These are phyloP conservation scores for Pseudoneurospora amorphoporcata DNA, from an alignment of 495 filamentous ascomycete genomes.

Conservation along the genomic window DNA sequence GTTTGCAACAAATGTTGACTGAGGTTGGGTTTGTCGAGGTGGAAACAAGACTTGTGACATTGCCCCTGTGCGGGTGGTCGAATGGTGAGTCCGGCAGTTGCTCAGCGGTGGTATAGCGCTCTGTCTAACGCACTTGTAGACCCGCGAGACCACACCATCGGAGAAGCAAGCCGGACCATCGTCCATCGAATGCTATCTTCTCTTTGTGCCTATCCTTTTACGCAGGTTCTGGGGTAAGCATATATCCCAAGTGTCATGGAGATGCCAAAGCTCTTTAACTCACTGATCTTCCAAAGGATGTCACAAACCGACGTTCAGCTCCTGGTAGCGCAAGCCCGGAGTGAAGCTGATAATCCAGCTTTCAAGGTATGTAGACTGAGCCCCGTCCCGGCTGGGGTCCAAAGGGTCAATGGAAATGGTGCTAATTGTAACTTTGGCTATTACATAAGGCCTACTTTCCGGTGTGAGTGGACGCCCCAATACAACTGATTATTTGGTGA, in stretches of 20 bases:
- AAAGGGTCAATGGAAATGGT: neutral
- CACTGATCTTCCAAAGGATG: conserved; percentile 35
- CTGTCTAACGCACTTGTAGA: conserved; percentile 33
- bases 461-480: conserved; percentile 41
- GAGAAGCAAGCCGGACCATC: conserved; percentile 49
- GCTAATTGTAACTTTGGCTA: neutral
- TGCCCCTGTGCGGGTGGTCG: conserved; percentile 69
- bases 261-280: neutral
- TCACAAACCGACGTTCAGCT: conserved; percentile 50
- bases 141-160: conserved; percentile 51
- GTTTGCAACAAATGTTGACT: conserved; percentile 50
- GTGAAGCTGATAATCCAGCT: conserved; percentile 52
- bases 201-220: conserved; percentile 53
- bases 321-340: conserved; percentile 54
- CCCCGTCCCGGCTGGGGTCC: conserved; percentile 4
- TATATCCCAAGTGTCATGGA: neutral
- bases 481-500: neutral
- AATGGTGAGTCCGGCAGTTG: conserved; percentile 39
- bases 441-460: conserved; percentile 56
- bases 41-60: conserved; percentile 53
- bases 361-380: conserved; percentile 43
- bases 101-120: neutral
- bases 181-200: conserved; percentile 50
- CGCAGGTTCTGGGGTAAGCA: conserved; percentile 32
- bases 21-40: conserved; percentile 66